Evolutionary conservation across 805 yeast species (phyloP), one percentile per base, ranked within the genome.

Genomic region (Sugiyamaella floridensis): DNA sequence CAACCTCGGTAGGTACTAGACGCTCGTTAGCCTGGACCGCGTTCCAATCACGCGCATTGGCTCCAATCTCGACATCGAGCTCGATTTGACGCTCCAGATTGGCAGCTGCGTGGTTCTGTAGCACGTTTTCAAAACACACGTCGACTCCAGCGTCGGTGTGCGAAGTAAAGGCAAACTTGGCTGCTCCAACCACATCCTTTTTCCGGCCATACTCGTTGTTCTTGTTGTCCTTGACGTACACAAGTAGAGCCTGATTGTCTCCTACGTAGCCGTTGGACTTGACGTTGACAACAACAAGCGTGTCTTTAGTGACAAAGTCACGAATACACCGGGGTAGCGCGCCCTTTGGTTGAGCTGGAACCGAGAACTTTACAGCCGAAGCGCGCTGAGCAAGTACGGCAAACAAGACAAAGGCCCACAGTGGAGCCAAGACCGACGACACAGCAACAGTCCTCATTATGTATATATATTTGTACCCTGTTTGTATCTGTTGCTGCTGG

Each of bases 31-130:
- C 90, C 74, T 90, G 97, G 57, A 90, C 76, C 20, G 89, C 88
- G 67, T 89, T 89, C 97, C 98, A 93, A 73, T 93, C 98, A 71
- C 98, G 85, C 43, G 98, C 99, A 63, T 89, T 87, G 49, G 97
- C 87, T 44, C 99, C 99, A 57, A 89, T 83, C 70, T 93, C 98
- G 55, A 93, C 84, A 58, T 90, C 97, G 63, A 93, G 75, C 65
- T 89, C 97, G 61, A 93, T 74, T 50, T 84, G 84, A 69, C 98
- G 83, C 55, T 72, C 68, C 60, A 78, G 63, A 29, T 74, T 67
- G 45, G 75, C 72, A 26, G 77, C 77, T 40, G 52, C 45, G n/a
- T 52, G 48, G 37, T 51, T 54, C 40, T 47, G 47, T 45, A 70
- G 67, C 48, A 74, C 67, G 69, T 93, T 92, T 55, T 83, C 85